These are phyloP conservation scores for Drechslerella dactyloides DNA, from an alignment of 2,329 filamentous ascomycete species.

Conservation along the genomic window DNA sequence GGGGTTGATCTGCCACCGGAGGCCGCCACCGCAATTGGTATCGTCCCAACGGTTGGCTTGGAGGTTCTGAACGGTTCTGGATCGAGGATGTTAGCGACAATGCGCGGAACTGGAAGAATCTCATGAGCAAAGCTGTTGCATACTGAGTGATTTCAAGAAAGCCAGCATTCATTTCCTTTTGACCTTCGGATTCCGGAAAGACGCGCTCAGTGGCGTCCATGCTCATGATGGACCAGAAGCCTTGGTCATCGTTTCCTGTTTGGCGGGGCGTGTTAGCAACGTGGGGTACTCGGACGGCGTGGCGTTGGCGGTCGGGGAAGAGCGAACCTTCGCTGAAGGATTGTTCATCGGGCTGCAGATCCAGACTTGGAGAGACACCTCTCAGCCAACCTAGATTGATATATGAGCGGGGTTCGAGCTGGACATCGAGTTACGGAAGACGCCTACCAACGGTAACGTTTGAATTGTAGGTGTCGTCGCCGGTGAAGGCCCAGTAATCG, in stretches of 20 bases:
- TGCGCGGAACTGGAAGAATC: too few species aligned
- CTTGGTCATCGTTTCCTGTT: constrained; percentile 74
- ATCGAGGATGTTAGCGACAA: constrained; percentile 73
- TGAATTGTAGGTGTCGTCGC: constrained; percentile 73
- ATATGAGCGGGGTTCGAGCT: background rate
- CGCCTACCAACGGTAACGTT: constrained; percentile 72
- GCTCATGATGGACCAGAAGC: constrained; percentile 72
- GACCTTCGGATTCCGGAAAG: constrained; percentile 62
- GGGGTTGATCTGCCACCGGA: constrained; percentile 84
- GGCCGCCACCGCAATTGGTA: constrained; percentile 71
- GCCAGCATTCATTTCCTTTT: constrained; percentile 57
- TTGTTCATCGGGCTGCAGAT: constrained; percentile 45
- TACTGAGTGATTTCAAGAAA: constrained; percentile 46
- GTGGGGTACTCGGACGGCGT: background rate
- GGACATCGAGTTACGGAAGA: background rate
- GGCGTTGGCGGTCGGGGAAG: background rate
- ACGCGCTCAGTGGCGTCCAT: constrained; percentile 71
- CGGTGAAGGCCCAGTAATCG: constrained; percentile 85
- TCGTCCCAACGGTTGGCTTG: constrained; percentile 76
- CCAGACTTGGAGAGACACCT: constrained; percentile 57
- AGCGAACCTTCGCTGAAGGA: constrained; percentile 34
- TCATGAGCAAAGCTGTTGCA: constrained; percentile 57
- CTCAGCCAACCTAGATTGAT: constrained; percentile 73
- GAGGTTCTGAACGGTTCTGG: constrained; percentile 79
- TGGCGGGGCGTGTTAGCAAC: constrained; percentile 13